Evolutionary conservation across 257 asterid genomes (phyloP), one percentile per base, ranked within the genome.

Genomic region (Misopates orontium): DNA sequence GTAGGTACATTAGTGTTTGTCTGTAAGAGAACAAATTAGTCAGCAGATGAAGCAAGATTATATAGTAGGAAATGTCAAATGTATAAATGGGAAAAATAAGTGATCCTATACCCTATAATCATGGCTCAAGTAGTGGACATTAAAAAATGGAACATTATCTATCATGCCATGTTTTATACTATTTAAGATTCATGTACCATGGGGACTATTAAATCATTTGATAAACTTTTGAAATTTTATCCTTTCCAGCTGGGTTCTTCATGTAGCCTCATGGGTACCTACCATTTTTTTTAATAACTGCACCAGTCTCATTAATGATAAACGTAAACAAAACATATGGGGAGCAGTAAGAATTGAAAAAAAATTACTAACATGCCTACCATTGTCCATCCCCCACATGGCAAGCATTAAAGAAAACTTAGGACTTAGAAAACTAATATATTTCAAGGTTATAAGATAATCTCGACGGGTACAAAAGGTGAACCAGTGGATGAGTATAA

Each of bases 381-480:
- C 53, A 32, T 57, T 42, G 41, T 60, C 70, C 67, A 47, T 61
- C 56, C 28, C 64, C 62, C 80, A 76, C 81, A 71, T 77, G 80
- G 31, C 52, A n/a, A 64, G 75, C 67, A 61, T 41, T 68, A 40
- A 64, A 49, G 53, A 32, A 22, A 32, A 28, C 56, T 18, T 40
- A 14, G 47, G 56, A 56, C 8, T 17, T 56, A 1, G 28, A 45
- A 25, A 45, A 1, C 16, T 49, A 49, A 49, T 49, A 9, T 0
- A 0, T 8, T 18, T 59, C 41, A 39, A 4, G 64, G 3, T 59
- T 59, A 14, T 15, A 40, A 59, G 50, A 39, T 59, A 39, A 40
- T 25, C 42, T 56, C 22, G 8, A 36, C 1, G 8, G 1, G 42
- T 36, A 10, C 14, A 36, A 36, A 36, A 36, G 8, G 42, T 36